phyloP scores from a whole-genome alignment of 2,329 filamentous ascomycete genomes.

The Falciphora oryzae region DNA sequence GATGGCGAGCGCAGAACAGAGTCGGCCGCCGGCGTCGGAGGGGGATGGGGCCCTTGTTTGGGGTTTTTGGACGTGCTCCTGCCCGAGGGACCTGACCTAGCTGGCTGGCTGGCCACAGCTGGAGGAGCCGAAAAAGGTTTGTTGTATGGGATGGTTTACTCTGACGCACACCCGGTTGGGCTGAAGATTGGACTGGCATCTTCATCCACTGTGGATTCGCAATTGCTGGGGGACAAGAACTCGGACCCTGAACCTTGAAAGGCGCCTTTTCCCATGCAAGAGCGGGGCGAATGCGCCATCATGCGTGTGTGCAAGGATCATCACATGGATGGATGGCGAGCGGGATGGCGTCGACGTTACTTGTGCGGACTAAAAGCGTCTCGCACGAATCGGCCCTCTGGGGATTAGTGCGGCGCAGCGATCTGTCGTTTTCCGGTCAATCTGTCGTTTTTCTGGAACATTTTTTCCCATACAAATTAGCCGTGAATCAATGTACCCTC shows the following conservation, averaged over 20 bases:
- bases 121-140: not conserved
- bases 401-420: no score
- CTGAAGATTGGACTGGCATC: not conserved
- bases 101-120: not conserved
- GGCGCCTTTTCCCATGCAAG: not conserved
- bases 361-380: no score
- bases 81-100: not conserved
- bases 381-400: no score
- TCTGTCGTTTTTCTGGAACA: no score
- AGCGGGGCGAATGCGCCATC: not conserved
- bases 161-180: not conserved
- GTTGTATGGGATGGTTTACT: not conserved
- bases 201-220: not conserved
- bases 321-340: not conserved
- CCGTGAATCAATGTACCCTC: no score
- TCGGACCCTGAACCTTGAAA: constrained; percentile 2
- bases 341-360: not conserved
- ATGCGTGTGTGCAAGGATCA: not conserved
- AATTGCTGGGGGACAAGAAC: not conserved
- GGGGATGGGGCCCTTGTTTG: not conserved
- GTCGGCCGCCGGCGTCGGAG: not conserved
- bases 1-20: not conserved
- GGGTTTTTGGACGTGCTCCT: not conserved
- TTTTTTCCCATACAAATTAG: no score
- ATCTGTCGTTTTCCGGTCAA: no score